A percentile compares a stretch with the other conserved stretches of the same genome.
Conservation (phyloP, 1,139 yeast species). For the Yamadazyma atlantica region DNA sequence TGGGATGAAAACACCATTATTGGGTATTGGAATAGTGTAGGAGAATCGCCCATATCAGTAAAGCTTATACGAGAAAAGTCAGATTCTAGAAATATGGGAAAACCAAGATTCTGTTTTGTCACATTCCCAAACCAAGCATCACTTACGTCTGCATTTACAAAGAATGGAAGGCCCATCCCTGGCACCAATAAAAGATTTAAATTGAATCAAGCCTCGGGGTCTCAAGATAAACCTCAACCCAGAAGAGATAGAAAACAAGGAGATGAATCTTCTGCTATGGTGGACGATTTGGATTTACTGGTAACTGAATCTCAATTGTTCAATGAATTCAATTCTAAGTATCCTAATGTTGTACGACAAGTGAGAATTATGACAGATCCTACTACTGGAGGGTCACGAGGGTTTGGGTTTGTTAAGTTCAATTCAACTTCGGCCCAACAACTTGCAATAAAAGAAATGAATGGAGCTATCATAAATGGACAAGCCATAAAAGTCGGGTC, state of each 20-base stretch:
- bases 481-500: constrained; percentile 68
- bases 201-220: constrained; percentile 84
- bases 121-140: constrained; percentile 67
- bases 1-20: constrained; percentile 75
- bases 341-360: constrained; percentile 69
- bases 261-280: constrained; percentile 61
- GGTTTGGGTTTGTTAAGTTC: constrained; percentile 92
- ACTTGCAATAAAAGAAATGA: constrained; percentile 78
- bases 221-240: constrained; percentile 5
- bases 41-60: constrained; percentile 36
- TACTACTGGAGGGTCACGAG: constrained; percentile 70
- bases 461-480: constrained; percentile 71
- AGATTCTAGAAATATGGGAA: constrained; percentile 16
- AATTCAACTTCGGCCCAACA: constrained; percentile 69
- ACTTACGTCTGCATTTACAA: constrained; percentile 67
- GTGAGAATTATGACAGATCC: constrained; percentile 88
- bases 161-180: constrained; percentile 73
- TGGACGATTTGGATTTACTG: constrained; percentile 80
- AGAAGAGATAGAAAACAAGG: constrained; percentile 11
- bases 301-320: constrained; percentile 71
- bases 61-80: constrained; percentile 40
- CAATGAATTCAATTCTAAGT: constrained; percentile 68
- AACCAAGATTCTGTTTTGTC: constrained; percentile 69
- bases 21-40: constrained; percentile 59
- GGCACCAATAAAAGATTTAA: constrained; percentile 57